Base-by-base conservation (phyloP, 768 basidiomycete genomes). In the Tephrocybe sp. region DNA sequence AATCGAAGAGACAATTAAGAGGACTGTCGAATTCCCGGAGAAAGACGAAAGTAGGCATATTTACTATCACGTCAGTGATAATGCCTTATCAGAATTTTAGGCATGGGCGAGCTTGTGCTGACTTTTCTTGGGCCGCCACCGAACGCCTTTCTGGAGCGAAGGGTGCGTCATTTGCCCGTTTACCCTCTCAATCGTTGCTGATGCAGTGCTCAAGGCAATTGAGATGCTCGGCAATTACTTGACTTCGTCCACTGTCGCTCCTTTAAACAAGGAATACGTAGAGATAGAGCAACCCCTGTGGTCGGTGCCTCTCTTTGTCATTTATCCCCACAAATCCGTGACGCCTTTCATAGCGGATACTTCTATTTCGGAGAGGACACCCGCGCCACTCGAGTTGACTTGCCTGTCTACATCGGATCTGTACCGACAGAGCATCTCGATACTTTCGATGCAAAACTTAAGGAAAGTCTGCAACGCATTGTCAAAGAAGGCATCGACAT, bases 1-100 rank as follows among this genome's bases (percentile, higher is more conserved):
- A 6, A 79, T 90, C 17, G 24, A 64, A 21, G 62, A 74, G 30
- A 80, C 84, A 3, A 66, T 74, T 37, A 83, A 77, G 53, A 80
- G 88, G 54, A 73, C 76, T 0, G 84, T 98, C 15, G 91, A 95
- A 62, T 99, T 99, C 63, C 96, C 97, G 10, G 97, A 98, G 71
- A 85, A 92, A 67, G 95, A 98, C 61, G 96, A 98, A 73, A 90
- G 88, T 74, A 53, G 21, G 77, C 62, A 32, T 47, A 36, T 28
- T 32, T 37, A 23, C 25, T 49, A 20, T 39, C n/a, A 18, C 7
- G 45, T 43, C n/a, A 5, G 21, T 45, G 18, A 8, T 42, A 37
- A 34, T 44, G 30, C 54, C 45, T 48, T 26, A 48, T 46, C 23
- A 14, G 9, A 11, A 20, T 42, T 40, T 7, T 45, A 79, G 79